Percentiles rank a stretch among this genome's conserved stretches.
These are phyloP conservation scores for Monosporascus sp. DNA, from an alignment of 2,329 filamentous ascomycete genomes.

Conservation along the genomic window DNA sequence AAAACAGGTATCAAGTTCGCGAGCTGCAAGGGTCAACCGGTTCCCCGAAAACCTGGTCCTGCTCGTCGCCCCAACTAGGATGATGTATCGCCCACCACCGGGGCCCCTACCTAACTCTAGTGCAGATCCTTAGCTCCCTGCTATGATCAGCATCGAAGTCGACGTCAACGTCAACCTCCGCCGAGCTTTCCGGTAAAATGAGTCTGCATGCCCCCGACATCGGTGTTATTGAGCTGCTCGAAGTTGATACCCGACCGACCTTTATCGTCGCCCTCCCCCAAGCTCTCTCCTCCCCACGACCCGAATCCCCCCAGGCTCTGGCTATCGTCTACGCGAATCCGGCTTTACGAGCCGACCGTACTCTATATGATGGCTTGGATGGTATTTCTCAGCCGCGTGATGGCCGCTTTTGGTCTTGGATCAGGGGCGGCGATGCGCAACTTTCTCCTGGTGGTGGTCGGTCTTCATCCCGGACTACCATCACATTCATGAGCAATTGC, in stretches of 20 bases:
- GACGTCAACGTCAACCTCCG: constrained; percentile 3
- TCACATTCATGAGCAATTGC: constrained; percentile 22
- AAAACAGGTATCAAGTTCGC: background rate
- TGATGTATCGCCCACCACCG: background rate
- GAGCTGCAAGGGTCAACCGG: background rate
- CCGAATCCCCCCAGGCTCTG: constrained; percentile 7
- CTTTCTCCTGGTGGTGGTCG: background rate
- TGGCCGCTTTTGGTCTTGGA: constrained; percentile 35
- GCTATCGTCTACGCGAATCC: constrained; percentile 31
- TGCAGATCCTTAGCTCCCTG: background rate
- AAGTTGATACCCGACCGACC: constrained; percentile 35
- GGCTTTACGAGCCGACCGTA: constrained; percentile 24
- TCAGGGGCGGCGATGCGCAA: constrained; percentile 16
- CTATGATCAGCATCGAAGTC: background rate
- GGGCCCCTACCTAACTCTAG: background rate
- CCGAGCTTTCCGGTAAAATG: constrained; percentile 7
- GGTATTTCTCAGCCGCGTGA: constrained; percentile 25
- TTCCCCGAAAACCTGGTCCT: background rate
- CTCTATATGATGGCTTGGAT: constrained; percentile 26
- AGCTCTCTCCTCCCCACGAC: background rate
- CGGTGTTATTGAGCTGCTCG: constrained; percentile 34
- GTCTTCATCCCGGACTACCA: constrained; percentile 7
- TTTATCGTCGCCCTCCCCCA: constrained; percentile 29
- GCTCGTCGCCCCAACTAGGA: background rate
- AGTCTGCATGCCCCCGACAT: constrained; percentile 9